These are phyloP conservation scores for Saururus chinensis DNA, from an alignment of 164 flowering plant species.

Conservation along the genomic window DNA sequence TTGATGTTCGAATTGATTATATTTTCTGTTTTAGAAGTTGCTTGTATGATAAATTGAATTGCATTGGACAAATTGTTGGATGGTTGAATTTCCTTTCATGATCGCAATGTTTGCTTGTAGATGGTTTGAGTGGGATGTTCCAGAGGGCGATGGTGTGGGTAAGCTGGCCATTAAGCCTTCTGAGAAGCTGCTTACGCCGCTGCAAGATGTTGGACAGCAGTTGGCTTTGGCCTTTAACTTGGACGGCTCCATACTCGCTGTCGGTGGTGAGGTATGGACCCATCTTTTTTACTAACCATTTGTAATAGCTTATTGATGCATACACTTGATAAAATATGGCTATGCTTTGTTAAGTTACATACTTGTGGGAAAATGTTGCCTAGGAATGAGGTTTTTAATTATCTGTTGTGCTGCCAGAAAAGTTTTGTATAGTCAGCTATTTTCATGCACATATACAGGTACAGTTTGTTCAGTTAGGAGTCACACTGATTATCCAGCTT, in stretches of 20 bases:
- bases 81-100: neutral
- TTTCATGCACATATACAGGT: too few species aligned
- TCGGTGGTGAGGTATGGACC: constrained; percentile 97
- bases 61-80: neutral
- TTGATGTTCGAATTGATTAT: neutral
- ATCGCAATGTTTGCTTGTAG: constrained; percentile 18
- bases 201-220: constrained; percentile 82
- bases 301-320: too few species aligned
- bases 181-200: constrained; percentile 34
- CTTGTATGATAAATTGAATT: too few species aligned
- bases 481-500: constrained; percentile 10
- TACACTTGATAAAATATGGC: too few species aligned
- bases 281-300: too few species aligned
- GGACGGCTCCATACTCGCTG: constrained; percentile 75
- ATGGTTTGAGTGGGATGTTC: constrained; percentile 69
- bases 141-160: constrained; percentile 16
- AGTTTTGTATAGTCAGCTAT: neutral
- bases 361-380: too few species aligned
- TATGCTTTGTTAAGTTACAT: too few species aligned
- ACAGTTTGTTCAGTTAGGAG: too few species aligned
- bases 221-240: constrained; percentile 60
- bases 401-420: neutral
- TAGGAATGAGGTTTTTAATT: too few species aligned
- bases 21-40: neutral
- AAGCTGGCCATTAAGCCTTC: constrained; percentile 43